Conservation (phyloP, 2,329 filamentous ascomycete species). For the Stagonosporopsis rhizophila region DNA sequence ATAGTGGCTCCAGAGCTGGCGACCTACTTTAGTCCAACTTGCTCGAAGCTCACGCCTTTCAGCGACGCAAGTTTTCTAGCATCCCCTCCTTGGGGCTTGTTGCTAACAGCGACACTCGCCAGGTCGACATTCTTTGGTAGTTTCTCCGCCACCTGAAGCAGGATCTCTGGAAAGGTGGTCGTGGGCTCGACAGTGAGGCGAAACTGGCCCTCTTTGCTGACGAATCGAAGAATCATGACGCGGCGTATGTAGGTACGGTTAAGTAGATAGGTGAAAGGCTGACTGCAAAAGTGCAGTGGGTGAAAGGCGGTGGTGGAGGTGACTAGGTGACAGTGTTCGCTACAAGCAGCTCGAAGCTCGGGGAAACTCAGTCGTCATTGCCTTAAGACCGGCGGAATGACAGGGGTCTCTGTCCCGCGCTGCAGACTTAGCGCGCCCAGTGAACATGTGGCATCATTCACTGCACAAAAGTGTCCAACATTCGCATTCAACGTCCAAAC, state of each 20-base stretch:
- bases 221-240: conserved; percentile 81
- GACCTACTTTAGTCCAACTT: conserved; percentile 64
- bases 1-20: conserved; percentile 12
- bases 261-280: background rate
- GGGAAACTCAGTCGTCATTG: conserved; percentile 17
- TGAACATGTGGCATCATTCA: conserved; percentile 23
- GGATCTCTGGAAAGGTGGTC: conserved; percentile 71
- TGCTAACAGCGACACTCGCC: conserved; percentile 64
- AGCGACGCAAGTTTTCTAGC: conserved; percentile 61
- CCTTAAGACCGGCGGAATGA: conserved; percentile 9
- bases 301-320: background rate
- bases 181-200: conserved; percentile 78
- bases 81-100: conserved; percentile 66
- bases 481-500: conserved; percentile 4
- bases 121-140: conserved; percentile 64
- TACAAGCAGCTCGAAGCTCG: conserved; percentile 15
- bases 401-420: conserved; percentile 19
- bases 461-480: conserved; percentile 13
- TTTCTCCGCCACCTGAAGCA: conserved; percentile 64
- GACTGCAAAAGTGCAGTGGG: conserved; percentile 1
- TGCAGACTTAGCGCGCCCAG: conserved; percentile 8
- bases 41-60: conserved; percentile 62
- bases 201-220: conserved; percentile 91
- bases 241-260: background rate
- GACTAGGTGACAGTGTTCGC: conserved; percentile 6